Evolutionary conservation across 2,329 filamentous ascomycete species (phyloP), one percentile per base, ranked within the genome.

Genomic region (Hypoxylon sp.): DNA sequence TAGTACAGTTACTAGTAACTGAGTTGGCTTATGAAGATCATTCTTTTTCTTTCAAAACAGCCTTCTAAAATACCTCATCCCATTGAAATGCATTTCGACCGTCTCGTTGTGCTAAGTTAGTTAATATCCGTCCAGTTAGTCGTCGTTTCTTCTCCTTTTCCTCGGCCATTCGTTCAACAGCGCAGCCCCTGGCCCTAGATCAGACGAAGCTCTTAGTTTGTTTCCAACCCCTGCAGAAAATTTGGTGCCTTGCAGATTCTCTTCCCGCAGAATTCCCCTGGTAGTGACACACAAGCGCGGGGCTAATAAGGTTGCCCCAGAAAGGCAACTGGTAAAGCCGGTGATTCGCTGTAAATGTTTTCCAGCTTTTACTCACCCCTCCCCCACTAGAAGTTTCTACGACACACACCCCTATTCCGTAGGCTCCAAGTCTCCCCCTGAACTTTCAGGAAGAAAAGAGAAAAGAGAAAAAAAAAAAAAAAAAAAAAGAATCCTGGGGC

Each of bases 171-270:
- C 19, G 44, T 28, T 28, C 24, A 48, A 28, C 44, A 34, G 34
- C 39, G 37, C 5, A 37, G 11, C 20, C 39, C 49, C 34, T 69
- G 52, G 48, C 54, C 56, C 22, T 47, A 55, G 62, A 62, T 64
- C 57, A 61, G 58, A 59, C 46, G 58, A 62, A 44, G 53, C 53
- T 60, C 58, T 58, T 63, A 55, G 71, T 67, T 52, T 67, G 71
- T 73, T 73, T 73, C 70, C 54, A 59, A 64, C 56, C 71, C 72
- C 64, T 73, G 68, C 65, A 69, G 65, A 43, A 59, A 60, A 59
- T 50, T 47, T 70, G 62, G 72, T 73, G 69, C 72, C 72, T 69
- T 73, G 69, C 72, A 73, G 69, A 68, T 70, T 67, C 50, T 64
- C 51, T 48, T 56, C 55, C 54, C 59, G 50, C 62, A 59, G 37